Evolutionary conservation across 176 grass and related monocot species (phyloP).

Genomic region (Phragmites australis): DNA sequence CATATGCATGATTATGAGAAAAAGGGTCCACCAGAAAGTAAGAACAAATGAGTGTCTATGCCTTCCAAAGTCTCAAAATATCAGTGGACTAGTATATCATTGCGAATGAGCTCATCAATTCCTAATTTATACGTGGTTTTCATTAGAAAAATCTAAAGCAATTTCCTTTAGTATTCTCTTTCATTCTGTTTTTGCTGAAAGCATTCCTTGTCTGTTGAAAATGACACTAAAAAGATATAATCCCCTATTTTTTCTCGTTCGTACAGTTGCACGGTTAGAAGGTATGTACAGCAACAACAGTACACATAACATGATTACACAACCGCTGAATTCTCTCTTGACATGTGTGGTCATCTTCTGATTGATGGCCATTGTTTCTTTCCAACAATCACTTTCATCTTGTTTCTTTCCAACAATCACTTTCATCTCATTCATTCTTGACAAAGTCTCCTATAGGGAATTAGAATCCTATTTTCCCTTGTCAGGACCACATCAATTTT

Average conservation of each 20-base stretch:
- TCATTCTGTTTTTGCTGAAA: background rate
- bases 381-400: background rate
- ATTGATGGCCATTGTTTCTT: background rate
- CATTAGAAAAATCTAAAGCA: background rate
- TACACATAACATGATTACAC: background rate
- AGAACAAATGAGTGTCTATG: background rate
- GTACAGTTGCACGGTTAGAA: conserved; percentile 28
- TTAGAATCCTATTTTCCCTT: background rate
- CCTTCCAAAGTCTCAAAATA: background rate
- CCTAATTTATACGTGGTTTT: background rate
- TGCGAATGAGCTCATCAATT: background rate
- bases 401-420: conserved; percentile 13
- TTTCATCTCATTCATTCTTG: conserved; percentile 32
- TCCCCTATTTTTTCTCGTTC: background rate
- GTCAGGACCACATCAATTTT: background rate
- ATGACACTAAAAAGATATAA: background rate
- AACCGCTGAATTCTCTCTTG: background rate
- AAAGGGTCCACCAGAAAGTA: background rate
- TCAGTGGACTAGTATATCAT: background rate
- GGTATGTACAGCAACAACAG: background rate
- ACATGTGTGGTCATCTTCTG: conserved; percentile 17
- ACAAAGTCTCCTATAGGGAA: background rate
- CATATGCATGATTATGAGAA: background rate
- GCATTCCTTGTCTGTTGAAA: background rate
- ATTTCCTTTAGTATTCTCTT: background rate